Percentiles rank a stretch among this genome's conserved stretches.
phyloP scores from a whole-genome alignment of 306 rosid species.

The Cucumis sativus region DNA sequence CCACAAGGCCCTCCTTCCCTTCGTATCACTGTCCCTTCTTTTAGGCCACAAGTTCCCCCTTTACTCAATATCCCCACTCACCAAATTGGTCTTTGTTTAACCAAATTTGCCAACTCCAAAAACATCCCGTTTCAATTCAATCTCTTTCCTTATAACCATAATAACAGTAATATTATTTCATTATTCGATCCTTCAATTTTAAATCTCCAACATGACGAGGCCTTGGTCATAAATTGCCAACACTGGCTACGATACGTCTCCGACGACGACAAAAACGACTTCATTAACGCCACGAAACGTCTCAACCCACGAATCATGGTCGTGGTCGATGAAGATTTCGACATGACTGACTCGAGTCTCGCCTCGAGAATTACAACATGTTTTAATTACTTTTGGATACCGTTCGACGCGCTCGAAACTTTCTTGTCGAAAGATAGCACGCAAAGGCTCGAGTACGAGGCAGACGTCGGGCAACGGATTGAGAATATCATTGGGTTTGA shows the following conservation, averaged over 20 bases:
- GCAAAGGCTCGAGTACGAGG: conserved; percentile 77
- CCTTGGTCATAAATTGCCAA: conserved; percentile 76
- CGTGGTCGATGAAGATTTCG: conserved; percentile 80
- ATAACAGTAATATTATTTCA: neutral
- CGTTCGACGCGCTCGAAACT: conserved; percentile 83
- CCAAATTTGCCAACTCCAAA: conserved; percentile 54
- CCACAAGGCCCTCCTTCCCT: conserved; percentile 78
- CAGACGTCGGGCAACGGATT: conserved; percentile 79
- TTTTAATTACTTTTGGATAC: conserved; percentile 90
- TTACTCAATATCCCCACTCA: conserved; percentile 51
- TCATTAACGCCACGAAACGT: conserved; percentile 34
- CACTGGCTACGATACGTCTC: conserved; percentile 62
- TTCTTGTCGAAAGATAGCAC: conserved; percentile 69
- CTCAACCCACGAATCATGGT: conserved; percentile 60
- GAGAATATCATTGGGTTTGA: conserved; percentile 63
- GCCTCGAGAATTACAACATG: conserved; percentile 57
- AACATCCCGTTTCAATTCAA: conserved; percentile 69
- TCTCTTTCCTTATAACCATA: conserved; percentile 16
- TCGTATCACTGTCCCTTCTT: conserved; percentile 60
- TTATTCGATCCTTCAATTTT: conserved; percentile 21
- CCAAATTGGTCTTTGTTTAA: conserved; percentile 69
- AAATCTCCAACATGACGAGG: conserved; percentile 62
- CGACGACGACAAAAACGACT: conserved; percentile 38
- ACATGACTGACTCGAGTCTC: conserved; percentile 42
- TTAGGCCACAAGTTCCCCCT: conserved; percentile 70